phyloP scores from a whole-genome alignment of 371 early-diverging fungal species.

The Rhizopus arrhizus region DNA sequence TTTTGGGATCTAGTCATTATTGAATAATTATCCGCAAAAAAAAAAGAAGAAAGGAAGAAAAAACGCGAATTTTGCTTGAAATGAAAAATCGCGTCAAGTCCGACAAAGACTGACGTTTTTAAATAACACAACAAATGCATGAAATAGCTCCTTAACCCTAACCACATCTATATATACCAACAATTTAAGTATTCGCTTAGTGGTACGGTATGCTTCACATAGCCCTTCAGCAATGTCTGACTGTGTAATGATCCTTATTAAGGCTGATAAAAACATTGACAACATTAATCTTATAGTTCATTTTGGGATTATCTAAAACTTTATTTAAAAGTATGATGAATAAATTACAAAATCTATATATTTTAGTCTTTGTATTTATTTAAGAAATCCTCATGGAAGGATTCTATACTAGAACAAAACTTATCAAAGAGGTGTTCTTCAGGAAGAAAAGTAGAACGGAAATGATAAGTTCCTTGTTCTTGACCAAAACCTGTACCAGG shows the following conservation, averaged over 20 bases:
- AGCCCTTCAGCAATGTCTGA: too few species aligned
- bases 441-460: constrained; percentile 95
- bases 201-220: too few species aligned
- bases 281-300: too few species aligned
- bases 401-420: constrained; percentile 73
- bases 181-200: background rate
- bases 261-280: too few species aligned
- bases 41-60: background rate
- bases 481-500: constrained; percentile 87
- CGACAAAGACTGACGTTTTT: background rate
- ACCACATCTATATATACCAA: too few species aligned
- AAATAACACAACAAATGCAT: too few species aligned
- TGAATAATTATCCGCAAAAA: background rate
- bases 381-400: constrained; percentile 85
- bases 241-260: too few species aligned
- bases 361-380: constrained; percentile 59
- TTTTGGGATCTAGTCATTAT: constrained; percentile 5
- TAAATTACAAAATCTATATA: background rate
- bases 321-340: background rate
- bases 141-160: too few species aligned
- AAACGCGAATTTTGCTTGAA: constrained; percentile 4
- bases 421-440: constrained; percentile 88
- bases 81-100: background rate
- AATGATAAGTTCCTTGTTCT: constrained; percentile 88
- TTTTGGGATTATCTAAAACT: background rate